Percentiles rank a stretch among this genome's conserved stretches.
These are phyloP conservation scores for Beauveria sp. DNA, from an alignment of 2,329 filamentous ascomycete species.

Conservation along the genomic window DNA sequence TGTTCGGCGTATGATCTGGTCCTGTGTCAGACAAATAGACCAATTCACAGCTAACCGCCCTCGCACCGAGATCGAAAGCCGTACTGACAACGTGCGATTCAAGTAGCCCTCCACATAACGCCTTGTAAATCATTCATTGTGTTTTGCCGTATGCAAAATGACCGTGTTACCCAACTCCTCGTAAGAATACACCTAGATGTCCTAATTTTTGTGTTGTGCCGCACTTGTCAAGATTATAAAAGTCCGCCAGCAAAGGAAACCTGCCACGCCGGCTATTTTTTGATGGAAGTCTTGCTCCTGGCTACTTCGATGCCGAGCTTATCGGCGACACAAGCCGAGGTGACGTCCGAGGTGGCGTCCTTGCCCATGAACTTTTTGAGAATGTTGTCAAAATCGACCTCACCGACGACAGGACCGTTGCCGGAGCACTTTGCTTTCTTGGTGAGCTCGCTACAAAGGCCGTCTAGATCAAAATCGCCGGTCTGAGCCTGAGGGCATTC, in stretches of 20 bases:
- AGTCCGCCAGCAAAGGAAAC: not conserved
- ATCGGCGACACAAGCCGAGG: slow-evolving; percentile 26
- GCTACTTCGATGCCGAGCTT: slow-evolving; percentile 53
- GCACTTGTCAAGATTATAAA: not conserved
- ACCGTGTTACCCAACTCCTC: slow-evolving; percentile 8
- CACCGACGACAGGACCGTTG: slow-evolving; percentile 78
- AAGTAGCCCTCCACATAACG: not conserved
- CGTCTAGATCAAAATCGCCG: slow-evolving; percentile 89
- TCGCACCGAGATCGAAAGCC: too few species aligned
- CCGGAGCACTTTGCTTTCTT: slow-evolving; percentile 96
- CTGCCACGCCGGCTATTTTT: not conserved
- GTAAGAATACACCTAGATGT: slow-evolving; percentile 4
- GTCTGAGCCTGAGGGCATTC: slow-evolving; percentile 79
- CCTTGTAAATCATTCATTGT: not conserved
- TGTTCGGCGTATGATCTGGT: too few species aligned
- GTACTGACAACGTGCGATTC: too few species aligned
- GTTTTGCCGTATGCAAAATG: not conserved
- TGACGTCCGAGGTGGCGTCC: slow-evolving; percentile 26
- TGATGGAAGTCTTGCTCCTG: slow-evolving; percentile 13
- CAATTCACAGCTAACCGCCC: not conserved
- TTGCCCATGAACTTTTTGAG: slow-evolving; percentile 56
- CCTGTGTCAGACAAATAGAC: too few species aligned
- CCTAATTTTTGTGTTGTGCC: not conserved
- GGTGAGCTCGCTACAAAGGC: slow-evolving; percentile 83
- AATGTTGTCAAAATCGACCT: slow-evolving; percentile 79